phyloP scores from a whole-genome alignment of 768 basidiomycete species.

The Suillus weaverae region DNA sequence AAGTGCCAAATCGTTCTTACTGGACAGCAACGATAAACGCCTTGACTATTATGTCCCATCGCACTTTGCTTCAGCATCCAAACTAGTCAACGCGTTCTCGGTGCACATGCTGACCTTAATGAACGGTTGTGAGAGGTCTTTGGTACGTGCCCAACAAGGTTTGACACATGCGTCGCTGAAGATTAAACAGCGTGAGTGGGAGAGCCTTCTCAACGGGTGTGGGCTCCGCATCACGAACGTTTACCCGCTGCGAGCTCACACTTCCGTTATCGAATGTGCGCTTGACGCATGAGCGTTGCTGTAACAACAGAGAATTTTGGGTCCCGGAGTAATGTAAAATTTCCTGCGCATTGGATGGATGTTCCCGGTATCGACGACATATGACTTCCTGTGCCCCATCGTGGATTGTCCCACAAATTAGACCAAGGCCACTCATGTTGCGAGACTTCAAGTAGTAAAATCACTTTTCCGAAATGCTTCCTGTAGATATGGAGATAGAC shows the following conservation, averaged over 20 bases:
- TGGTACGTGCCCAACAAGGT: neutral
- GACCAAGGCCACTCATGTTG: neutral
- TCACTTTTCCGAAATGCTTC: conserved; percentile 10
- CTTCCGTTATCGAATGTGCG: conserved; percentile 2
- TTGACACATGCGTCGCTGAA: neutral
- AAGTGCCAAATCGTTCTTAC: neutral
- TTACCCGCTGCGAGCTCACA: neutral
- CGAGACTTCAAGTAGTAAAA: neutral
- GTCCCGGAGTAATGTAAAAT: neutral
- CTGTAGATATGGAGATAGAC: conserved; percentile 40
- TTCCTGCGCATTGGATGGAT: neutral
- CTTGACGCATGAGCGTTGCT: neutral
- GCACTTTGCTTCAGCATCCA: neutral
- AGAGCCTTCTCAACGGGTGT: neutral
- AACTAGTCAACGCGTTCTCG: neutral
- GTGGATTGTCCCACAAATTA: neutral
- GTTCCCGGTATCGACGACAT: neutral
- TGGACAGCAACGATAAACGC: neutral
- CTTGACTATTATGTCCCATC: neutral
- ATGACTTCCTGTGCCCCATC: neutral
- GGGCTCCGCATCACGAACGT: neutral
- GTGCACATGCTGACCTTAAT: neutral
- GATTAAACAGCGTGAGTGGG: neutral
- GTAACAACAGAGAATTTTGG: neutral
- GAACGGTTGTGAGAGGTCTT: conserved; percentile 1